A percentile compares a stretch with the other conserved stretches of the same genome.
Evolutionary conservation across 108 stramenopile species (phyloP).

Genomic region (Nannochloropsis gaditana): DNA sequence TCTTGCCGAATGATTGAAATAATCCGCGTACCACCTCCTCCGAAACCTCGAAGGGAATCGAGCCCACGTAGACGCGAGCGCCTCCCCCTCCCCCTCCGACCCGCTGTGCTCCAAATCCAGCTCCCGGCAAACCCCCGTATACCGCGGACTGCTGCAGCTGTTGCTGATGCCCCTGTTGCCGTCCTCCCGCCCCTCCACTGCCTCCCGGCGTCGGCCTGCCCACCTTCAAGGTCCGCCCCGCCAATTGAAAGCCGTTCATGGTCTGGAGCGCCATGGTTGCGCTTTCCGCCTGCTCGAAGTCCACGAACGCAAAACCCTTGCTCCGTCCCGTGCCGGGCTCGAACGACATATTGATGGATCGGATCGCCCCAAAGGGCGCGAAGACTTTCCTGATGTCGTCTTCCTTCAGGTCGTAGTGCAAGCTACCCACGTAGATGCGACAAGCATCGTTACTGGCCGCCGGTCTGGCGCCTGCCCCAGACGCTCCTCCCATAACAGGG

Average conservation of each 20-base stretch:
- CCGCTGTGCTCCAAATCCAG: neutral
- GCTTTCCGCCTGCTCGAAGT: conserved; percentile 31
- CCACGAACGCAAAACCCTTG: conserved; percentile 50
- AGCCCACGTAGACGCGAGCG: neutral
- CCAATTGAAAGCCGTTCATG: conserved; percentile 51
- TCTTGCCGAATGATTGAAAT: conserved; percentile 35
- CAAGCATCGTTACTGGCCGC: conserved; percentile 9
- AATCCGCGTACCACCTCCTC: conserved; percentile 33
- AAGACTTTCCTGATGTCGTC: conserved; percentile 48
- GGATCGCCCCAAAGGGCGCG: conserved; percentile 35
- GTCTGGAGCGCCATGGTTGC: conserved; percentile 37
- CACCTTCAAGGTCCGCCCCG: conserved; percentile 43
- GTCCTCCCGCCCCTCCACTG: neutral
- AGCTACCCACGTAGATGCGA: conserved; percentile 47
- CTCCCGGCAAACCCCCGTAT: neutral
- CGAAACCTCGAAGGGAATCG: conserved; percentile 10
- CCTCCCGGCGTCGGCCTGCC: neutral
- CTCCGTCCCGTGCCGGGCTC: conserved; percentile 35
- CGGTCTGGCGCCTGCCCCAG: no score
- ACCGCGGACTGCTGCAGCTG: neutral
- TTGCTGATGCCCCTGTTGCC: neutral
- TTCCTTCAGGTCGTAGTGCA: conserved; percentile 51
- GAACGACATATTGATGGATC: conserved; percentile 43
- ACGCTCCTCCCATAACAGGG: no score
- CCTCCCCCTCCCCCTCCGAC: neutral